These are phyloP conservation scores for Diophrys sp. DNA, from an alignment of 73 alveolate genomes.

Conservation along the genomic window DNA sequence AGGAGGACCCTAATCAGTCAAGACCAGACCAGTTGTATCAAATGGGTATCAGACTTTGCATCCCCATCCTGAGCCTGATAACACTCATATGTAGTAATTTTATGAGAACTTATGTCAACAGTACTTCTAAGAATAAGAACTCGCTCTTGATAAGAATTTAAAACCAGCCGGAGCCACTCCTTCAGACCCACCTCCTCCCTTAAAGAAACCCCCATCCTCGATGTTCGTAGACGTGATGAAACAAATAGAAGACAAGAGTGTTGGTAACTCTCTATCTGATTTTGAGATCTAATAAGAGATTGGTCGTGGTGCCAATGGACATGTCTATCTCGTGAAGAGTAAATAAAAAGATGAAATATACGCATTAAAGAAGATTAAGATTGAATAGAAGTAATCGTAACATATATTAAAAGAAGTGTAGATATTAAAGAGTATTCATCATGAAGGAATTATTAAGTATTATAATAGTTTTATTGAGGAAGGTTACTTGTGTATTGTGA, in stretches of 20 bases:
- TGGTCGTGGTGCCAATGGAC: conserved; percentile 31
- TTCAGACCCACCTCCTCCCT: neutral
- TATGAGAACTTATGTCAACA: neutral
- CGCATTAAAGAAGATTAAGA: conserved; percentile 20
- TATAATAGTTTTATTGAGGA: conserved; percentile 85
- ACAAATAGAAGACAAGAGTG: neutral
- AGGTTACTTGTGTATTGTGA: conserved; percentile 72
- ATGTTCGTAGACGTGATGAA: neutral
- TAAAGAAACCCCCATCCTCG: neutral
- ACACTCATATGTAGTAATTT: too few species aligned
- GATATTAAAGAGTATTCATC: conserved; percentile 2
- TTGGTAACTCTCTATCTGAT: neutral
- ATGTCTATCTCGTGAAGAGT: conserved; percentile 10
- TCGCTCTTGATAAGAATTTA: neutral
- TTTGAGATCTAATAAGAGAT: conserved; percentile 11
- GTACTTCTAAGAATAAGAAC: neutral
- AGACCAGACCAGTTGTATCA: too few species aligned
- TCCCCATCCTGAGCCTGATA: too few species aligned
- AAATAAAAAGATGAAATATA: neutral
- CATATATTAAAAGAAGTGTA: conserved; percentile 11
- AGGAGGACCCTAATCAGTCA: too few species aligned
- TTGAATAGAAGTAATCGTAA: neutral
- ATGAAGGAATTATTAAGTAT: conserved; percentile 38
- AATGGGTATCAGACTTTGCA: too few species aligned
- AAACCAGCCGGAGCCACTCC: neutral